Base-by-base conservation (phyloP, 306 rosid species). In the Begonia loranthoides region DNA sequence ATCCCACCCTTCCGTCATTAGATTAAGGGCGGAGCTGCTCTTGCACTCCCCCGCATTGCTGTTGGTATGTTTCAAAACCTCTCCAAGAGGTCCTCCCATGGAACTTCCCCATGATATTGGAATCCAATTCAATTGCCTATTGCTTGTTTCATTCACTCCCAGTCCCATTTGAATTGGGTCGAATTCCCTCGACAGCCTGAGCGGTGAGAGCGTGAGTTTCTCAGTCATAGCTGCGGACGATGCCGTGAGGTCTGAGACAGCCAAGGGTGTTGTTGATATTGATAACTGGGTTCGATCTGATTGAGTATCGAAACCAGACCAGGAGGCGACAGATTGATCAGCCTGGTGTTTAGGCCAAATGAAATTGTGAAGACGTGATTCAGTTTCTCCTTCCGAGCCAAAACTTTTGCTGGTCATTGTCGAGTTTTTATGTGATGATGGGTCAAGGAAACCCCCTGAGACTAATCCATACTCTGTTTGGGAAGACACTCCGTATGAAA, bases 31-130 rank as follows among this genome's bases (percentile, higher is more conserved):
- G 0, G 97, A 77, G 0, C 86, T 55, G 54, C 66, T 81, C 59
- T 69, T 50, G 53, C 66, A 70, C 36, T 82, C 87, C 15, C 43
- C 69, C 9, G 50, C 52, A 8, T 41, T 63, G 57, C 38, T 74
- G 22, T 24, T 76, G 11, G 77, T 77, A 11, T 71, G 84, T 61
- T 92, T 69, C 24, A 92, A 69, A 50, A 80, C 90, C 94, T 83
- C 90, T 4, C 94, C 94, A 1, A 87, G 82, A 39, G 94, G 96
- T 46, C 96, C 96, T 0, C 94, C 95, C 82, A 79, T 55, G 0
- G 96, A 86, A 55, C 61, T 68, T 56, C 76, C 92, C 96, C 99
- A 86, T 19, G 87, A 54, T 39, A 78, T 76, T 16, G 94, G 97
- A 17, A 90, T 85, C 94, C 95, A 82, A 66, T 69, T 74, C 9